Evolutionary conservation across 2,329 filamentous ascomycete genomes (phyloP), one percentile per base, ranked within the genome.

Genomic region (Aureobasidium namibiae): DNA sequence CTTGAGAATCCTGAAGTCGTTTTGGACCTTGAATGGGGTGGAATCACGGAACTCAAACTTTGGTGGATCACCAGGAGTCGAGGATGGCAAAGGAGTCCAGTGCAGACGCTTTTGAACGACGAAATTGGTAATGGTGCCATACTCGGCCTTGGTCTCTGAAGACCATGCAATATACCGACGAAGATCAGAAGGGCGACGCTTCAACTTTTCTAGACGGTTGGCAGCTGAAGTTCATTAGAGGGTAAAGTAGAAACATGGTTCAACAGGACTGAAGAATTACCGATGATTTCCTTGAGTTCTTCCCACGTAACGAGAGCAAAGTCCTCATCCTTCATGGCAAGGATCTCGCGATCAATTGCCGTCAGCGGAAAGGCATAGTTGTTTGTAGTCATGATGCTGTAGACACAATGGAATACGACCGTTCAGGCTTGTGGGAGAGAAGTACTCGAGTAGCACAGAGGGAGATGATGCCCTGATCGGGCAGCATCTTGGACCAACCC

Each of bases 151-250:
- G 41, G 77, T 80, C 36, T 78, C 71, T 41, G 72, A 71, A 3
- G 78, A 79, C 82, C 83, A 86, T 33, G 75, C 74, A n/a, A 85
- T 75, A 66, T 86, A 86, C 56, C 79, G 78, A 67, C 76, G 75
- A 16, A 85, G 73, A 63, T 83, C 78, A 62, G 80, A 82, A 23
- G 83, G 83, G 68, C 77, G 79, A 63, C 83, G 80, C 67, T 81
- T 83, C 11, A 86, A 73, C 34, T 78, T 71, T 61, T 79, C 78
- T 59, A 86, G 80, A 61, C 78, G 74, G 66, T 82, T 80, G 38
- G 74, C 72, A 18, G 73, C 69, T 69, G 60, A 41, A 31, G 14
- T 16, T 10, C 1, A n/a, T 41, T 13, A 52, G 38, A n/a, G 46
- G 21, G 29, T 4, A 31, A 29, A 41, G 29, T 29, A 60, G 36